A percentile compares a stretch with the other conserved stretches of the same genome.
Conservation (phyloP, 2,329 filamentous ascomycete genomes). For the Hypoxylon sp. region DNA sequence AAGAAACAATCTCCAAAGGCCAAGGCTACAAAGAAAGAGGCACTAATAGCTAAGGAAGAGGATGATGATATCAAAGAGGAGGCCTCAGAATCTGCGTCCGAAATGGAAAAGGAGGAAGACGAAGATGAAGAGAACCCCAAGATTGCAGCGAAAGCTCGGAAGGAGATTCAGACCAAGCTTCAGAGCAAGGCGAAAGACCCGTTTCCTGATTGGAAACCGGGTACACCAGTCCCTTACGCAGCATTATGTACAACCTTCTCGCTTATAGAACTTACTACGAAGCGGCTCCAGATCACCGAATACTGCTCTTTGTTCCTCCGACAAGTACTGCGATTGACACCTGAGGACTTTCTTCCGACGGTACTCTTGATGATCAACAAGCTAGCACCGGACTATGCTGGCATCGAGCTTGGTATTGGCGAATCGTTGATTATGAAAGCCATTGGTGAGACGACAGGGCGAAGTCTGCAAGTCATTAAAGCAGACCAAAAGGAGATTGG, state of each 20-base stretch:
- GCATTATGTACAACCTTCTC: conserved; percentile 96
- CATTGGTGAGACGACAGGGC: conserved; percentile 93
- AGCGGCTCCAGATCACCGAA: conserved; percentile 87
- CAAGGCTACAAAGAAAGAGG: conserved; percentile 42
- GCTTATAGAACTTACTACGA: conserved; percentile 93
- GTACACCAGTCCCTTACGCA: conserved; percentile 91
- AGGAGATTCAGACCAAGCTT: conserved; percentile 84
- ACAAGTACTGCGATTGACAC: conserved; percentile 93
- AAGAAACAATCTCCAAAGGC: conserved; percentile 51
- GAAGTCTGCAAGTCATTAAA: conserved; percentile 91
- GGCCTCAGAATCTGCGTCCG: conserved; percentile 62
- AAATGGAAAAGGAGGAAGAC: conserved; percentile 65
- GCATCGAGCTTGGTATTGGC: conserved; percentile 97
- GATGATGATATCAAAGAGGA: conserved; percentile 58
- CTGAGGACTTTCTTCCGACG: conserved; percentile 87
- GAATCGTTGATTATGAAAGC: conserved; percentile 99
- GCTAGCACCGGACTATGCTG: conserved; percentile 94
- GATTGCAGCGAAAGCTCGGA: conserved; percentile 79
- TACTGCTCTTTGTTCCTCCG: conserved; percentile 92
- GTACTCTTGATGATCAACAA: conserved; percentile 98
- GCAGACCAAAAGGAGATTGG: conserved; percentile 96
- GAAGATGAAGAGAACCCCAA: conserved; percentile 77
- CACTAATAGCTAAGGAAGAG: conserved; percentile 50
- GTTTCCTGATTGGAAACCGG: conserved; percentile 95
- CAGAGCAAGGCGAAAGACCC: conserved; percentile 79